Conservation (phyloP, 202 grass and related monocot genomes). For the Sporobolus alterniflorus region DNA sequence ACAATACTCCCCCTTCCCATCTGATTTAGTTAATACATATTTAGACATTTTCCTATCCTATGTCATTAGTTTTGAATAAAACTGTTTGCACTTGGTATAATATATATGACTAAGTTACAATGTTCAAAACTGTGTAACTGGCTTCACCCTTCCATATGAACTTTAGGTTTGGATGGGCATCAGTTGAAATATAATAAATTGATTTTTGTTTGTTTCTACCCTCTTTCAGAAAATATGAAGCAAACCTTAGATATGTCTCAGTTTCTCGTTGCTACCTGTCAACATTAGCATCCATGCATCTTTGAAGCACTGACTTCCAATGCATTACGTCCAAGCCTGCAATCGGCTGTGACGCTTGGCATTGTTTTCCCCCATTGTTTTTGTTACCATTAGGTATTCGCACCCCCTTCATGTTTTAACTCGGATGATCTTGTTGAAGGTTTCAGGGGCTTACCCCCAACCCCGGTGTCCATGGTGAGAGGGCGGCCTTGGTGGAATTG, state of each 20-base stretch:
- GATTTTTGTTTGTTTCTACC: constrained; percentile 4
- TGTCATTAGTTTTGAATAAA: no score
- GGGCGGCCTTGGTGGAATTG: constrained; percentile 81
- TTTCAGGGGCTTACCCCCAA: constrained; percentile 88
- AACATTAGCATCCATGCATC: background rate
- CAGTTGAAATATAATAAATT: background rate
- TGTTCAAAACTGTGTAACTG: background rate
- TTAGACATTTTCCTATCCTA: background rate
- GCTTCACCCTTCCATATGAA: background rate
- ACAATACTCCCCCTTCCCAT: background rate
- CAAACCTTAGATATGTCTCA: background rate
- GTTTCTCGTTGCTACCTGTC: background rate
- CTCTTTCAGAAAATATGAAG: background rate
- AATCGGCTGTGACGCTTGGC: constrained; percentile 26
- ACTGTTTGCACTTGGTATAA: no score
- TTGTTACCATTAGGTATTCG: constrained; percentile 44
- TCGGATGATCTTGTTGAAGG: constrained; percentile 99
- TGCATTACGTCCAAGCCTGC: constrained; percentile 12
- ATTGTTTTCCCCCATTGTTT: constrained; percentile 39
- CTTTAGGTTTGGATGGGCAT: background rate
- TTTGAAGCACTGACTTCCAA: background rate
- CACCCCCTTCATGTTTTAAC: constrained; percentile 73
- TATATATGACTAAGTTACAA: no score
- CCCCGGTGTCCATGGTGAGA: constrained; percentile 91
- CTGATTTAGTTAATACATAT: background rate